Evolutionary conservation across 371 early-diverging fungal genomes (phyloP).

Genomic region (Syncephalastrum racemosum): DNA sequence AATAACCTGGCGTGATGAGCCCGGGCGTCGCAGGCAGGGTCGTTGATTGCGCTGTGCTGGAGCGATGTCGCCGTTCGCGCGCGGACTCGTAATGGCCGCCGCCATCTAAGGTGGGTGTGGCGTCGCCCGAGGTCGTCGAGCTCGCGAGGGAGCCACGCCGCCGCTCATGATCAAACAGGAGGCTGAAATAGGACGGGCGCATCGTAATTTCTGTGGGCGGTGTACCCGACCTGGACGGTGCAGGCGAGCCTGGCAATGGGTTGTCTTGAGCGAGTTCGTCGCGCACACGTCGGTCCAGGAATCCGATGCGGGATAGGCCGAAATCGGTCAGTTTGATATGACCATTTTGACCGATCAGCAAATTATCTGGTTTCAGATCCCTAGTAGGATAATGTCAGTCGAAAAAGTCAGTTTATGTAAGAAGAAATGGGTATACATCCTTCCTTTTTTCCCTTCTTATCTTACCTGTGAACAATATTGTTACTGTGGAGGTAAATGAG

Average conservation of each 20-base stretch:
- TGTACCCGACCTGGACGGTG: constrained; percentile 42
- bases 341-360: constrained; percentile 88
- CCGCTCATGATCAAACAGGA: constrained; percentile 27
- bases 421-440: constrained; percentile 8
- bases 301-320: constrained; percentile 88
- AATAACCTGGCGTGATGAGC: constrained; percentile 16
- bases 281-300: constrained; percentile 77
- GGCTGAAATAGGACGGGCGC: constrained; percentile 32
- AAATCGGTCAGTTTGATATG: constrained; percentile 95
- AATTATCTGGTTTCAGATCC: constrained; percentile 90
- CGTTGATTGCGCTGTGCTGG: constrained; percentile 21
- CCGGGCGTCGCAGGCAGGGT: constrained; percentile 20
- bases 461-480: constrained; percentile 83
- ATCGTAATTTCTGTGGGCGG: constrained; percentile 28
- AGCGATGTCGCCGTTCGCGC: constrained; percentile 14
- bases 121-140: constrained; percentile 13
- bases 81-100: background rate
- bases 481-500: constrained; percentile 89
- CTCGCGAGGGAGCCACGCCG: constrained; percentile 32
- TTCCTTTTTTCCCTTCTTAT: background rate
- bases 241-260: constrained; percentile 34
- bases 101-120: constrained; percentile 5
- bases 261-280: constrained; percentile 43
- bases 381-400: constrained; percentile 33
- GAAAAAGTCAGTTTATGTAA: no score